phyloP scores from a whole-genome alignment of 2,329 filamentous ascomycete genomes.

The Paraphoma chrysanthemicola region DNA sequence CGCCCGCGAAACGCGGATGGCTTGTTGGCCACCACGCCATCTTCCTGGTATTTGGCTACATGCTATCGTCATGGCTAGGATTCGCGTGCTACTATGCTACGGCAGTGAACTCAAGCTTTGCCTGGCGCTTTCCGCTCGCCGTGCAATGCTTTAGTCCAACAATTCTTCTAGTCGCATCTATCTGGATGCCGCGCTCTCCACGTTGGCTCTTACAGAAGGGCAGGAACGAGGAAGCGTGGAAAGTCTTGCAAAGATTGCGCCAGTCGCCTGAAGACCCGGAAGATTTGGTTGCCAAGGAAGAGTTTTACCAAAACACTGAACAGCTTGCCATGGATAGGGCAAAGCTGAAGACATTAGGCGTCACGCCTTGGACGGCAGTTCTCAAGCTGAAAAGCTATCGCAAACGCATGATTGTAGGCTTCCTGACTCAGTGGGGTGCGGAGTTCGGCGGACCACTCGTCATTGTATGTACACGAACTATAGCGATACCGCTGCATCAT shows the following conservation, averaged over 20 bases:
- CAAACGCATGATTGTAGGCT: slow-evolving; percentile 58
- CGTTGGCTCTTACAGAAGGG: slow-evolving; percentile 60
- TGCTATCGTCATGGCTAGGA: slow-evolving; percentile 54
- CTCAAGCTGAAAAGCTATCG: slow-evolving; percentile 33
- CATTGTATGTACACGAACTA: slow-evolving; percentile 33
- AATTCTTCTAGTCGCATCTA: slow-evolving; percentile 50
- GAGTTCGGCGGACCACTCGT: slow-evolving; percentile 61
- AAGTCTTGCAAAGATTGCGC: slow-evolving; percentile 51
- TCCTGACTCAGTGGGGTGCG: slow-evolving; percentile 60
- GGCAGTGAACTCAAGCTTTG: slow-evolving; percentile 46
- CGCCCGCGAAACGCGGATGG: slow-evolving; percentile 52
- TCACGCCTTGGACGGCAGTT: slow-evolving; percentile 17
- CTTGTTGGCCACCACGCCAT: slow-evolving; percentile 51
- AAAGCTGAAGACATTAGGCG: slow-evolving; percentile 13
- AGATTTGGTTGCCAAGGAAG: slow-evolving; percentile 54
- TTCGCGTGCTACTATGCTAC: slow-evolving; percentile 55
- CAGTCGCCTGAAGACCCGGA: slow-evolving; percentile 48
- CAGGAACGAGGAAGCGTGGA: slow-evolving; percentile 54
- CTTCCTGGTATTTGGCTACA: slow-evolving; percentile 57
- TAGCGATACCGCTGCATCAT: not conserved
- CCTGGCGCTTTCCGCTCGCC: slow-evolving; percentile 55
- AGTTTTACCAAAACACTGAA: slow-evolving; percentile 56
- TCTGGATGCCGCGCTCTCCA: slow-evolving; percentile 56
- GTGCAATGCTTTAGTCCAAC: slow-evolving; percentile 51
- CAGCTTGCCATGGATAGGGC: slow-evolving; percentile 37